Base-by-base conservation (phyloP, 768 basidiomycete genomes). In the Pleurotus cornucopiae region DNA sequence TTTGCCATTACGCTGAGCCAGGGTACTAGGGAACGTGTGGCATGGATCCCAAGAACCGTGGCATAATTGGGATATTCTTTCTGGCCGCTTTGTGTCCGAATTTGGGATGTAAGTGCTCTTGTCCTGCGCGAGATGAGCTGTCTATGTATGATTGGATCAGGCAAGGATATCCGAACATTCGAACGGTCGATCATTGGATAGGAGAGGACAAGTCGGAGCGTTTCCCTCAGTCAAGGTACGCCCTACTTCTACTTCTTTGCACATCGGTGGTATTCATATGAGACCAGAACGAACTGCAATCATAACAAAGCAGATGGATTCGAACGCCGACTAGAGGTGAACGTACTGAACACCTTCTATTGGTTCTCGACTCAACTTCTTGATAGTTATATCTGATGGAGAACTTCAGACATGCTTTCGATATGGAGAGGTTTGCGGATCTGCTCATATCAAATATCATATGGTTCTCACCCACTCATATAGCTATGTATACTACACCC, bases 261-360 rank as follows among this genome's bases (percentile, higher is more conserved):
- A 53, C 34, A 30, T 46, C 39, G 38, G 58, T 44, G 56, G 58
- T 51, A 51, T 3, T 20, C 13, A 20, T 26, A 49, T 9, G 9
- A 11, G 30, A 25, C 11, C 63, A 86, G 89, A 60, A 77, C 76
- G 5, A 85, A 85, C 62, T 82, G 76, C 58, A 87, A 87, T 64
- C 95, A 98, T 70, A 96, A 97, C 78, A 98, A 98, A 69, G 94
- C 94, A 5, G 85, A 78, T 64, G 91, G 91, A 4, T 91, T 85
- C 62, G 91, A 94, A 74, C 80, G 91, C 55, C 81, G 91, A 46
- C 70, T 93, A 13, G 91, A 91, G 80, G 89, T 83, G 64, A 56
- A 71, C 62, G 16, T 14, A 25, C n/a, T 13, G 41, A 12, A 9
- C 11, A n/a, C n/a, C 21, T 2, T 6, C 26, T 23, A 7, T 16